These are phyloP conservation scores for Penicillium janthinellum DNA, from an alignment of 2,329 filamentous ascomycete genomes.

Conservation along the genomic window DNA sequence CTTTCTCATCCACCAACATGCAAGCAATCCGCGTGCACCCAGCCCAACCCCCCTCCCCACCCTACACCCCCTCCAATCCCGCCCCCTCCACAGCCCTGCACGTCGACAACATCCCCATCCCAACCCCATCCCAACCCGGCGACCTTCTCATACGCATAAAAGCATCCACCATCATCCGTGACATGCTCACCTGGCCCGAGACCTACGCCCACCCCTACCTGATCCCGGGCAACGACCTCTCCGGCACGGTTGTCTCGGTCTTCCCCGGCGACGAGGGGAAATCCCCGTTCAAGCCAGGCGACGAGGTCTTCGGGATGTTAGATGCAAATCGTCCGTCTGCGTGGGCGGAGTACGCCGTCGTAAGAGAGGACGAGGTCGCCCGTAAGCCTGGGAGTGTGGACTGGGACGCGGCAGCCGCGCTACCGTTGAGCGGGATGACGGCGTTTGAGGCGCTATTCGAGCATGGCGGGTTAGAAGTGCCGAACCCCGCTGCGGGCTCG, in stretches of 20 bases:
- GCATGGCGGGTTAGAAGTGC: slow-evolving; percentile 20
- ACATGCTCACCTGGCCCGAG: slow-evolving; percentile 33
- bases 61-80: slow-evolving; percentile 31
- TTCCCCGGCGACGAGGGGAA: background rate
- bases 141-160: slow-evolving; percentile 27
- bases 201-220: slow-evolving; percentile 26
- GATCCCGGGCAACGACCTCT: slow-evolving; percentile 28
- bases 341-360: slow-evolving; percentile 34
- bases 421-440: slow-evolving; percentile 35
- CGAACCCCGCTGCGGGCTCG: no score
- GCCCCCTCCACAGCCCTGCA: slow-evolving; percentile 26
- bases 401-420: slow-evolving; percentile 28
- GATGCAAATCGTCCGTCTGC: slow-evolving; percentile 20
- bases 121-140: slow-evolving; percentile 15
- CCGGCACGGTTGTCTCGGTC: slow-evolving; percentile 21
- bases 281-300: slow-evolving; percentile 26
- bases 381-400: slow-evolving; percentile 24
- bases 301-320: slow-evolving; percentile 34
- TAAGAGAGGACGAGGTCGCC: slow-evolving; percentile 25
- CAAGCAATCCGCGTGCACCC: slow-evolving; percentile 28
- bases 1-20: slow-evolving; percentile 14
- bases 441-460: slow-evolving; percentile 34
- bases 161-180: slow-evolving; percentile 28
- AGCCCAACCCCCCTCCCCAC: slow-evolving; percentile 7
- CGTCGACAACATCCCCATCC: slow-evolving; percentile 26